A percentile compares a stretch with the other conserved stretches of the same genome.
Conservation (phyloP, 2,329 filamentous ascomycete species). For the Ascosphaera aggregata region DNA sequence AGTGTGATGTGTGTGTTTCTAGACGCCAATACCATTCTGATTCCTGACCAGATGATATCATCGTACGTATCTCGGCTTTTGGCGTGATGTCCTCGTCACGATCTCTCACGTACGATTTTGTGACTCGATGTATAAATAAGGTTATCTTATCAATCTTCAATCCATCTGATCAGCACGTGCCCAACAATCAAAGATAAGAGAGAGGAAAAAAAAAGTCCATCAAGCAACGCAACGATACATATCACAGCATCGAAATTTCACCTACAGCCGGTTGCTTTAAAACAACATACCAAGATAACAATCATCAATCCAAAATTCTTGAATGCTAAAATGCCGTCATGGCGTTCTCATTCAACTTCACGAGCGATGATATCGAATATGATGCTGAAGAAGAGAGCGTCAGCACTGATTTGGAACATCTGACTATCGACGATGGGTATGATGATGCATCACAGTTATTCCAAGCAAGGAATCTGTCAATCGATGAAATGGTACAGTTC, state of each 20-base stretch:
- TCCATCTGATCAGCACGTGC: neutral
- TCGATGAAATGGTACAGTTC: conserved; percentile 19
- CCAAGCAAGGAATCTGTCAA: conserved; percentile 8
- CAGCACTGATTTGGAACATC: conserved; percentile 8
- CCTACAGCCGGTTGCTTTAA: too few species aligned
- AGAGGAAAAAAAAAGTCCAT: too few species aligned
- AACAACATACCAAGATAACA: neutral
- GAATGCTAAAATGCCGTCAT: neutral
- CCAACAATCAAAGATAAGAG: neutral
- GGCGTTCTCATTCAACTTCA: conserved; percentile 33
- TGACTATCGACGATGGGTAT: conserved; percentile 3
- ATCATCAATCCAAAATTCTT: too few species aligned
- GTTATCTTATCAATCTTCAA: neutral
- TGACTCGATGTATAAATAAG: neutral
- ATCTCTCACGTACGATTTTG: too few species aligned
- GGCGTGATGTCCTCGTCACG: too few species aligned
- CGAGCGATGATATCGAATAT: conserved; percentile 33
- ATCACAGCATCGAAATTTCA: too few species aligned
- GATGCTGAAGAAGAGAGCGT: conserved; percentile 17
- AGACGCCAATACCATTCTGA: too few species aligned
- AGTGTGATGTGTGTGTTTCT: too few species aligned
- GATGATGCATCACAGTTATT: conserved; percentile 5
- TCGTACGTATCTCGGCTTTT: too few species aligned
- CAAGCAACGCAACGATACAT: too few species aligned
- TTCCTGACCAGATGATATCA: too few species aligned